These are phyloP conservation scores for Nicotiana obtusifolia DNA, from an alignment of 257 asterid species.

Conservation along the genomic window DNA sequence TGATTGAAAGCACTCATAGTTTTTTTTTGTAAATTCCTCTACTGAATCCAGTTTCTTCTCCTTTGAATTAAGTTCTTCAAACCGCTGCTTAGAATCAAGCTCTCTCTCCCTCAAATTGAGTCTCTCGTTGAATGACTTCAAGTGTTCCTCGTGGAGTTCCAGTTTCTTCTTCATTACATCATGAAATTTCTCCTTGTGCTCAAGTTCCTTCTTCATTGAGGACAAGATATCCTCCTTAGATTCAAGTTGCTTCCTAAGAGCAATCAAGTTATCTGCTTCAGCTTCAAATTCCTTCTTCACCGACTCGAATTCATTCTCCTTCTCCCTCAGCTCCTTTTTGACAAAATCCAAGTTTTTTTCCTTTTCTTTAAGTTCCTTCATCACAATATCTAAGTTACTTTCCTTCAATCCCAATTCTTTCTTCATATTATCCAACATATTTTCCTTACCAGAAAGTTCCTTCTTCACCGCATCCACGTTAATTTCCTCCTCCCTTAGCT, in stretches of 20 bases:
- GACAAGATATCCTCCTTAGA: not conserved
- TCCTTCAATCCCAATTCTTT: slow-evolving; percentile 2
- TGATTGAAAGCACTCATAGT: slow-evolving; percentile 26
- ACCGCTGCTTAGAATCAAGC: slow-evolving; percentile 17
- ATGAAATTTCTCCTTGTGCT: slow-evolving; percentile 14
- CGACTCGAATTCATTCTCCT: slow-evolving; percentile 1
- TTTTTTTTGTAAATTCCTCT: slow-evolving; percentile 15
- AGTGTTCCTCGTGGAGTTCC: slow-evolving; percentile 13
- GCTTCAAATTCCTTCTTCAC: slow-evolving; percentile 18
- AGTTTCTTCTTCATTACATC: slow-evolving; percentile 15
- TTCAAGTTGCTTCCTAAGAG: slow-evolving; percentile 8
- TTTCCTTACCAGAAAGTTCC: not conserved
- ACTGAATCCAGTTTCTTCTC: slow-evolving; percentile 30
- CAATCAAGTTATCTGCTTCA: slow-evolving; percentile 13
- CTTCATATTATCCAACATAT: not conserved
- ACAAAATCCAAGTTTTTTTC: not conserved
- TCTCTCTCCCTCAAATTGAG: slow-evolving; percentile 28
- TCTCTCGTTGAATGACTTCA: slow-evolving; percentile 13
- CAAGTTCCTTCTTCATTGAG: slow-evolving; percentile 21
- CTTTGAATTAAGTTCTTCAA: slow-evolving; percentile 25
- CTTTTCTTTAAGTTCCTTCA: not conserved
- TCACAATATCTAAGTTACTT: not conserved
- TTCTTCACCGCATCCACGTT: not conserved
- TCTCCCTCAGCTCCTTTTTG: slow-evolving; percentile 8
- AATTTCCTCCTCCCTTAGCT: not conserved